Percentiles rank a stretch among this genome's conserved stretches.
phyloP scores from a whole-genome alignment of 495 filamentous ascomycete genomes.

The Trichoderma virens region DNA sequence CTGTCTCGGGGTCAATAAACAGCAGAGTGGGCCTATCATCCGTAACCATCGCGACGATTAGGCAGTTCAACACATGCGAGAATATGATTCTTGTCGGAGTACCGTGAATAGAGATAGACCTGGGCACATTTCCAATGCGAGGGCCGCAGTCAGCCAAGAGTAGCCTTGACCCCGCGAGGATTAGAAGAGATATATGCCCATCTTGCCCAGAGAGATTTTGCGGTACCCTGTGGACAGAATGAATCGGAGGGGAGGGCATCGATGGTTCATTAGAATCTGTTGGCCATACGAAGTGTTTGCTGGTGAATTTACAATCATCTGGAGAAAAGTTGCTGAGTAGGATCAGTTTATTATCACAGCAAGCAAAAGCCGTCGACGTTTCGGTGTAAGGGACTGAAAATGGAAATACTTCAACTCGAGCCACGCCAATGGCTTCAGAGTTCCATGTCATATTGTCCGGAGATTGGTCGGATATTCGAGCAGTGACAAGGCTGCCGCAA shows the following conservation, averaged over 20 bases:
- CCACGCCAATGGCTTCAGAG: conserved; percentile 22
- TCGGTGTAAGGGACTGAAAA: background rate
- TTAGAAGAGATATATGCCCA: conserved; percentile 23
- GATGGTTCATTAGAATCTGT: conserved; percentile 28
- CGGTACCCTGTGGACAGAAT: conserved; percentile 23
- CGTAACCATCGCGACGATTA: conserved; percentile 43
- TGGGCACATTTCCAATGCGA: conserved; percentile 40
- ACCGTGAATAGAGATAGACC: conserved; percentile 38
- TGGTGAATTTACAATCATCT: background rate
- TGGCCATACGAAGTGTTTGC: conserved; percentile 30
- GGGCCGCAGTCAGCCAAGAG: conserved; percentile 43
- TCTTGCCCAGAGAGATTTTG: conserved; percentile 18
- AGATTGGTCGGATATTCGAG: conserved; percentile 12
- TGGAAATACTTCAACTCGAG: conserved; percentile 18
- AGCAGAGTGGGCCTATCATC: conserved; percentile 28
- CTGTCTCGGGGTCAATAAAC: conserved; percentile 44
- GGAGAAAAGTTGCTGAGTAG: conserved; percentile 11
- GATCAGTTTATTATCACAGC: conserved; percentile 23
- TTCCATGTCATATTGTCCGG: conserved; percentile 9
- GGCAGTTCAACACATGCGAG: conserved; percentile 38
- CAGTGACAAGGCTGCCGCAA: conserved; percentile 35
- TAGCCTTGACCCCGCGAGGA: conserved; percentile 37
- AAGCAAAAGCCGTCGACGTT: conserved; percentile 18
- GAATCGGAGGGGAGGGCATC: conserved; percentile 22
- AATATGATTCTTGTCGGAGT: conserved; percentile 49